Conservation (phyloP, 805 yeast species). For the Dipodascus geniculatus region DNA sequence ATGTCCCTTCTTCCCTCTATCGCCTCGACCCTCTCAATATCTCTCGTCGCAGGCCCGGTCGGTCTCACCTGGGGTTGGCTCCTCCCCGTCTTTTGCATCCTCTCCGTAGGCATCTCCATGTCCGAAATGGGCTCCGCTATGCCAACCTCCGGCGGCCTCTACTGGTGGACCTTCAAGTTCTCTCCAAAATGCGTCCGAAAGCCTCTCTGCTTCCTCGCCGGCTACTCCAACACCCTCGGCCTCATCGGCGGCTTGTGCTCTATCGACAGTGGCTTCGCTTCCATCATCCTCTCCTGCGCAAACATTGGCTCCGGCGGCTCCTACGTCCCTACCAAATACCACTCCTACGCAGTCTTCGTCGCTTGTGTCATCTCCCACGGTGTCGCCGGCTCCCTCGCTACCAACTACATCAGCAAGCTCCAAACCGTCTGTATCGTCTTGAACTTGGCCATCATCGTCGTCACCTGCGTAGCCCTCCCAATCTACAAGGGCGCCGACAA, state of each 20-base stretch:
- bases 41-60: conserved; percentile 51
- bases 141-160: conserved; percentile 69
- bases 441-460: conserved; percentile 39
- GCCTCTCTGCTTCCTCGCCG: conserved; percentile 50
- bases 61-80: conserved; percentile 70
- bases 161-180: conserved; percentile 56
- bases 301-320: conserved; percentile 38
- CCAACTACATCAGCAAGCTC: conserved; percentile 42
- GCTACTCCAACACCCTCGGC: conserved; percentile 57
- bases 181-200: conserved; percentile 44
- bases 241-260: conserved; percentile 56
- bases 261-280: conserved; percentile 59
- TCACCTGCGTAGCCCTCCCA: conserved; percentile 55
- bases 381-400: conserved; percentile 42
- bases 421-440: conserved; percentile 48
- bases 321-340: conserved; percentile 42
- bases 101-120: conserved; percentile 50
- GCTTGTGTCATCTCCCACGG: conserved; percentile 47
- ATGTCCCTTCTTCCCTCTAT: conserved; percentile 56
- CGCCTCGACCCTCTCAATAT: conserved; percentile 41
- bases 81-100: conserved; percentile 41
- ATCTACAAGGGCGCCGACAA: conserved; percentile 35
- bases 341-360: conserved; percentile 52
- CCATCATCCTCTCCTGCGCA: conserved; percentile 33
- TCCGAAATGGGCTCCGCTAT: conserved; percentile 55